phyloP scores from a whole-genome alignment of 2,329 filamentous ascomycete species.

The Herpotrichia juniperi region DNA sequence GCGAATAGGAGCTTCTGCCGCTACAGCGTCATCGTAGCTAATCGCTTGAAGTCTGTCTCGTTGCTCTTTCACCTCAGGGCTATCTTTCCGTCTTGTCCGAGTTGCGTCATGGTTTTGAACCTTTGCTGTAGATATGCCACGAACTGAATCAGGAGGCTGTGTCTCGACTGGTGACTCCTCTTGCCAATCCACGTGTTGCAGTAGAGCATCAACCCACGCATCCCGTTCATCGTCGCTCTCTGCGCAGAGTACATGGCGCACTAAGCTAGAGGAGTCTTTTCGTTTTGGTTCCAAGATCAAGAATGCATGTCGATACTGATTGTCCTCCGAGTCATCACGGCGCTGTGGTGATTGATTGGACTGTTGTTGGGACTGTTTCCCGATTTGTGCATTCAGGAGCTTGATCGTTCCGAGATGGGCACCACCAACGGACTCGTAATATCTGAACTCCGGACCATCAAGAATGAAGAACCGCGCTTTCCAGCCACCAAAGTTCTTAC shows the following conservation, averaged over 20 bases:
- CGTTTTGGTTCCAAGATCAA: conserved; percentile 94
- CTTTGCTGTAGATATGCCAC: conserved; percentile 41
- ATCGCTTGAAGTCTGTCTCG: conserved; percentile 52
- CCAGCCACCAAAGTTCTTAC: conserved; percentile 99
- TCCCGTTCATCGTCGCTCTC: conserved; percentile 94
- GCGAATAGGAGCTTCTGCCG: conserved; percentile 63
- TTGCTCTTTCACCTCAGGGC: conserved; percentile 43
- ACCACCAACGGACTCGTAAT: conserved; percentile 90
- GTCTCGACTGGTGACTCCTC: conserved; percentile 49
- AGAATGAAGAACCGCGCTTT: conserved; percentile 81
- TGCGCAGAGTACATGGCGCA: conserved; percentile 93
- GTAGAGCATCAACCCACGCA: conserved; percentile 86
- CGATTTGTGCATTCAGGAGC: conserved; percentile 87
- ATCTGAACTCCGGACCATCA: conserved; percentile 76
- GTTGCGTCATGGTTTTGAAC: conserved; percentile 43
- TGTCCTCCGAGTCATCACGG: conserved; percentile 77
- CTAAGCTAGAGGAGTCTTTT: conserved; percentile 86
- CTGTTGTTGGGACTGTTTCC: conserved; percentile 78
- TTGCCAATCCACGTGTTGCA: conserved; percentile 86
- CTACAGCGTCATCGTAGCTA: conserved; percentile 63
- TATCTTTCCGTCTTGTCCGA: conserved; percentile 42
- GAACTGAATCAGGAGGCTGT: conserved; percentile 45
- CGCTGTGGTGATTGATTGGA: conserved; percentile 66
- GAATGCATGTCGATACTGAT: conserved; percentile 96
- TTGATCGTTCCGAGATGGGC: conserved; percentile 93